Percentiles rank a stretch among this genome's conserved stretches.
phyloP scores from a whole-genome alignment of 441 rosid genomes.

The Monsonia emarginata region DNA sequence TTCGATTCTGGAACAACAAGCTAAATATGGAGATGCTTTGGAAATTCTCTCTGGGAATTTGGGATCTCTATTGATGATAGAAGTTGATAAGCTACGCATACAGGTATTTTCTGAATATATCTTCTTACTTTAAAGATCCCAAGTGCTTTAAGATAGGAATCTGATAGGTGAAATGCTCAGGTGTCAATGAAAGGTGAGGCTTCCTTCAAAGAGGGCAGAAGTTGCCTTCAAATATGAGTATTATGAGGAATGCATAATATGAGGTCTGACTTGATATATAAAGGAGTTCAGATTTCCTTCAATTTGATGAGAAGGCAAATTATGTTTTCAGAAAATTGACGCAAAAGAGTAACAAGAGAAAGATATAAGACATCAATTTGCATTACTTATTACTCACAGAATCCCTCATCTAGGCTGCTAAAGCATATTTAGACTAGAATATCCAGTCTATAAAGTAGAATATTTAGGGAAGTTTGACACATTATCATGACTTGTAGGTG shows the following conservation, averaged over 20 bases:
- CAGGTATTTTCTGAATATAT: slow-evolving; percentile 56
- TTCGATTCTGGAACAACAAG: slow-evolving; percentile 83
- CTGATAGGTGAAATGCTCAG: not conserved
- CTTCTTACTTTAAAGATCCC: not conserved
- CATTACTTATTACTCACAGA: not conserved
- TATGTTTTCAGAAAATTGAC: not conserved
- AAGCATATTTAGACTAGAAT: not conserved
- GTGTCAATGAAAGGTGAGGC: not conserved
- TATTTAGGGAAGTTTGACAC: not conserved
- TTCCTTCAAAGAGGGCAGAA: not conserved
- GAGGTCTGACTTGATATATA: not conserved
- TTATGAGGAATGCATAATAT: not conserved
- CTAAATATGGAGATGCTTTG: slow-evolving; percentile 71
- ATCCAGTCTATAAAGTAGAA: not conserved
- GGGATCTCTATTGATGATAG: slow-evolving; percentile 83
- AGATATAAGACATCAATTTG: not conserved
- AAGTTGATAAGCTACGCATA: slow-evolving; percentile 78
- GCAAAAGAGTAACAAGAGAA: not conserved
- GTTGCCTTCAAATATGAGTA: not conserved
- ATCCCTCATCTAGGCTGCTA: not conserved
- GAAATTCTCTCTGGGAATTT: slow-evolving; percentile 71
- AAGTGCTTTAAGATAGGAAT: not conserved
- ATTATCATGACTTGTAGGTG: not conserved
- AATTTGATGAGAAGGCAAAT: not conserved
- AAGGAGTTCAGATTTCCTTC: not conserved